Conservation (phyloP, 139 green algal species). For the Trebouxia sp. region DNA sequence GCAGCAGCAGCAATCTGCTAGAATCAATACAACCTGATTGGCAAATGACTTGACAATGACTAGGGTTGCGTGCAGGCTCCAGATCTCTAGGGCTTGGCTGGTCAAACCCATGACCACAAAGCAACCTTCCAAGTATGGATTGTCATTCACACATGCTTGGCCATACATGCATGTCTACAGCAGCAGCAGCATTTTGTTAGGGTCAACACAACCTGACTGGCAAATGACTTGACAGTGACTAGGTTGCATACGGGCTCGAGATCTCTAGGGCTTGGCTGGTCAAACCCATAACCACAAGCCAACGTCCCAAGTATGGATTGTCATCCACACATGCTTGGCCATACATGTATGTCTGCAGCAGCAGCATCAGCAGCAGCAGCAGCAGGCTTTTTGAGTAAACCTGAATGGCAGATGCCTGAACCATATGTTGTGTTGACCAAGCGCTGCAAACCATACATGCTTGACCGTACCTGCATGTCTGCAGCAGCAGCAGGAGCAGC, state of each 20-base stretch:
- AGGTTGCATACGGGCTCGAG: not conserved
- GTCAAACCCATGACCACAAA: not conserved
- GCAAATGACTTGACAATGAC: too few relatives aligned
- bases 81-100: not conserved
- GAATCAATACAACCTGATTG: too few relatives aligned
- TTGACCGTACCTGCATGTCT: not conserved
- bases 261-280: not conserved
- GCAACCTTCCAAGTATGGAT: not conserved
- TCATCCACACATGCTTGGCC: not conserved
- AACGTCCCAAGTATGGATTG: not conserved
- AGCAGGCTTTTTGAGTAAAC: not conserved
- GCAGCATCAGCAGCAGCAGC: not conserved
- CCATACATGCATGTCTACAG: not conserved
- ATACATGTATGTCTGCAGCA: constrained; percentile 2
- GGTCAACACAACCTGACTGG: too few relatives aligned
- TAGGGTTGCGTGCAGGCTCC: not conserved
- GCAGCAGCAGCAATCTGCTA: not conserved
- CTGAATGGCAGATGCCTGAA: too few relatives aligned
- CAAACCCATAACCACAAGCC: not conserved
- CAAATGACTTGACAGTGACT: too few relatives aligned
- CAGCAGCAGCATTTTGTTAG: not conserved
- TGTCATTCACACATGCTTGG: not conserved
- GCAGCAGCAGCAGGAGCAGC: not conserved
- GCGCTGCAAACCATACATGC: not conserved
- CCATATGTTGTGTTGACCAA: too few relatives aligned